A percentile compares a stretch with the other conserved stretches of the same genome.
phyloP scores from a whole-genome alignment of 2,329 filamentous ascomycete genomes.

The Apiospora pterosperma region DNA sequence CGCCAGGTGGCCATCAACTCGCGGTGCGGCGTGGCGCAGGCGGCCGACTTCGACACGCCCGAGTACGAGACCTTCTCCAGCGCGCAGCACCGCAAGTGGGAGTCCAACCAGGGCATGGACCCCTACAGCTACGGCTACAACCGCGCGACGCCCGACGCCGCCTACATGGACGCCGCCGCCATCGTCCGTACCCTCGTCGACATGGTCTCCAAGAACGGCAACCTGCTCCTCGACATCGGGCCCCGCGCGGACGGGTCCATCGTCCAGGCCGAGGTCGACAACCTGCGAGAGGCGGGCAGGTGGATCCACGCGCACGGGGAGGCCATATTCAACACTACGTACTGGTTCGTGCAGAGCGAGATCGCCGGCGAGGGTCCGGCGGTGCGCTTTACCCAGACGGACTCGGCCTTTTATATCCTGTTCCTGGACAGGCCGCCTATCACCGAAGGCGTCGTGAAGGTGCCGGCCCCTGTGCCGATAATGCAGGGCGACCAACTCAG shows the following conservation, averaged over 20 bases:
- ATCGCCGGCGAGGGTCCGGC: slow-evolving; percentile 23
- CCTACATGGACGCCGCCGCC: slow-evolving; percentile 46
- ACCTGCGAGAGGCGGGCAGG: slow-evolving; percentile 43
- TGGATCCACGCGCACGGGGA: slow-evolving; percentile 51
- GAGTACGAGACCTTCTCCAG: slow-evolving; percentile 48
- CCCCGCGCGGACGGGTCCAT: slow-evolving; percentile 50
- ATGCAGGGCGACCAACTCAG: background rate
- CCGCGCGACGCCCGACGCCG: slow-evolving; percentile 40
- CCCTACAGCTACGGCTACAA: slow-evolving; percentile 55
- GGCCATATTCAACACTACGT: slow-evolving; percentile 52
- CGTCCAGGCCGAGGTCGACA: slow-evolving; percentile 38
- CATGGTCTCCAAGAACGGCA: slow-evolving; percentile 53
- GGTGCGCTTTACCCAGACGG: slow-evolving; percentile 45
- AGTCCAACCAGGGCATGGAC: slow-evolving; percentile 54
- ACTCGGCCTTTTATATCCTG: slow-evolving; percentile 44
- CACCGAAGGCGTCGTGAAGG: background rate
- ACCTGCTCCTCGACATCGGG: slow-evolving; percentile 51
- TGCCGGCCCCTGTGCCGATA: background rate
- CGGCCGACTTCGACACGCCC: slow-evolving; percentile 52
- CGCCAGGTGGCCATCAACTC: slow-evolving; percentile 50
- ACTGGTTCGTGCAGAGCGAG: slow-evolving; percentile 47
- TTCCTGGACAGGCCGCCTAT: background rate
- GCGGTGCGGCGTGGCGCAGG: slow-evolving; percentile 47
- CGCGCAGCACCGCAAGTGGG: slow-evolving; percentile 52
- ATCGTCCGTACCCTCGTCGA: slow-evolving; percentile 47